Evolutionary conservation across 1,139 yeast species (phyloP), one percentile per base, ranked within the genome.

Genomic region (Candida labiduridarum): DNA sequence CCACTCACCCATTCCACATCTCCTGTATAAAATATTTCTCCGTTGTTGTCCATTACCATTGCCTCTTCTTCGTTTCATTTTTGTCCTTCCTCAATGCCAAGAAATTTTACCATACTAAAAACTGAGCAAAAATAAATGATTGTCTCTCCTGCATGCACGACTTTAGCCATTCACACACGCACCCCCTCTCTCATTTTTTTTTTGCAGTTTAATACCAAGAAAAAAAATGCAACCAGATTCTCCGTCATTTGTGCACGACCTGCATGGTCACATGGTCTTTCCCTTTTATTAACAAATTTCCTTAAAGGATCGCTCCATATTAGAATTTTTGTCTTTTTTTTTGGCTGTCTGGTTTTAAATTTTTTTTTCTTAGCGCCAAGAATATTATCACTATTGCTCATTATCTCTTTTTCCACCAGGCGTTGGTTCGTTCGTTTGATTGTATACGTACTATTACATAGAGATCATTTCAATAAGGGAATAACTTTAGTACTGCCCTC

Each of bases 1-100:
- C 29, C 29, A 25, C 29, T 8, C 22, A 19, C 4, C 4, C 22
- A n/a, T n/a, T n/a, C n/a, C n/a, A n/a, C n/a, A 19, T 19, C 22
- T 19, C 22, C 22, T n/a, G 22, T 19, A 19, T 19, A 12, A 16
- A 31, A 7, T 31, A 14, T 12, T 46, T 41, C 29, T 25, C 22
- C 22, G 22, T 19, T 19, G 22, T 19, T 19, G 22, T 19, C 22
- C 22, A 19, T 19, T 30, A n/a, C 33, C n/a, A 30, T 30, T 30
- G 11, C n/a, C 33, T 30, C 33, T 30, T 4, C n/a, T 30, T 4
- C n/a, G 33, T 25, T 25, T 25, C 29, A 25, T 30, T 18, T 41
- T 33, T 41, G 10, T 46, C 30, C 34, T 58, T 42, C 19, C 22
- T 35, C 18, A 35, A 11, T 22, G 41, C 41, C 41, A 36, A 36